Base-by-base conservation (phyloP, 2,329 filamentous ascomycete species). In the Epichloe glyceriae region DNA sequence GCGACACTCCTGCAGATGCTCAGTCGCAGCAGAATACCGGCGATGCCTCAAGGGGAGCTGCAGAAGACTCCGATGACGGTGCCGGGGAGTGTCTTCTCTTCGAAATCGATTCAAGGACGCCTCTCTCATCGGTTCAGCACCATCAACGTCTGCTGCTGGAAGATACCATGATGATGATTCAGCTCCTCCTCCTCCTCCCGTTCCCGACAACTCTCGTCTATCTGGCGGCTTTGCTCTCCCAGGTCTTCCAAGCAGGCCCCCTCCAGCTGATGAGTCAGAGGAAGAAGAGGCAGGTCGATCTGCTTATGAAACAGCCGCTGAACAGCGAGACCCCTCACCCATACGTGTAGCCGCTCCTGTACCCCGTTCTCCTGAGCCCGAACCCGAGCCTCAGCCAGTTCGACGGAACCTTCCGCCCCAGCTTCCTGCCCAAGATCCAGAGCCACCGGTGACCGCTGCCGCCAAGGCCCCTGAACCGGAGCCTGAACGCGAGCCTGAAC, bases 281-380 rank as follows among this genome's bases (percentile, higher is more conserved):
- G 70, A 74, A 37, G 78, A 83, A 49, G 69, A 76, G 38, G 73
- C 79, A 48, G 74, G 79, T 56, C 72, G 67, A n/a, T 68, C 68
- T 2, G 64, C 66, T 14, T 65, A 66, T 47, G 51, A 64, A 46
- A 59, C 60, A 38, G 50, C 54, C 33, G 56, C 56, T 19, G 52
- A 68, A 47, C 75, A 74, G 55, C 76, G 77, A 51, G 76, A 82
- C 46, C 70, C 73, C 45, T 96, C 88, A 1, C 91, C 91, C 6
- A 83, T 94, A 55, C 86, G 85, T 47, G 78, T 97, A 57, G 89
- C 90, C 14, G 84, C 91, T 67, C 93, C 93, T 3, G 85, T 97
- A 50, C 75, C 80, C 47, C 85, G 86, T 52, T 78, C 75, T 48
- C 70, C 74, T 3, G 73, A 73, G 51, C 70, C 73, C 5, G 73